A percentile compares a stretch with the other conserved stretches of the same genome.
These are phyloP conservation scores for Balamuthia mandrillaris DNA, from an alignment of 208 protist species.

Conservation along the genomic window DNA sequence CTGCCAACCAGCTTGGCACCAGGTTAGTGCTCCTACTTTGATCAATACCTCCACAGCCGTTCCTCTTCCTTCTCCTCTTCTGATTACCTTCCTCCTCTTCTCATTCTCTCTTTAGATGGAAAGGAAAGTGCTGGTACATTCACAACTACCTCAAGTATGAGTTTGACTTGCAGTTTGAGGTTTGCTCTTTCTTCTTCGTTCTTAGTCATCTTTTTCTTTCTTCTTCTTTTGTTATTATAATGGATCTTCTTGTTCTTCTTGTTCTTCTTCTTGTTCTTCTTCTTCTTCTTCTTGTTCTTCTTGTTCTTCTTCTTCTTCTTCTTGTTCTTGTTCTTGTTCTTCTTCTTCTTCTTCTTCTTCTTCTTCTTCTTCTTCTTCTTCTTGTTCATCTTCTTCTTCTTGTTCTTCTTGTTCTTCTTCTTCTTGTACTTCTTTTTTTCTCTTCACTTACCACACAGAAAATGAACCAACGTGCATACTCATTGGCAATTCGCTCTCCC, in stretches of 20 bases:
- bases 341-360: neutral
- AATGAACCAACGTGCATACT: neutral
- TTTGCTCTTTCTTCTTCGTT: constrained; percentile 24
- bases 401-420: neutral
- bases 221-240: neutral
- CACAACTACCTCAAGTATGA: constrained; percentile 89
- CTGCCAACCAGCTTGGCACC: constrained; percentile 86
- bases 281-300: neutral
- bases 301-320: neutral
- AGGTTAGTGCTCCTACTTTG: constrained; percentile 45
- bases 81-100: no score
- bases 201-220: neutral
- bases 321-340: neutral
- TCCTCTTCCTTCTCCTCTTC: neutral
- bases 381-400: neutral
- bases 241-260: neutral
- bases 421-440: neutral
- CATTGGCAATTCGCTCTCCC: neutral
- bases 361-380: neutral
- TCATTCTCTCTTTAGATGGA: constrained; percentile 74
- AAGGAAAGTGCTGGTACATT: constrained; percentile 94
- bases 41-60: neutral
- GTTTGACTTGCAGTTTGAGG: constrained; percentile 94
- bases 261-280: neutral
- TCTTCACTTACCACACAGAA: neutral